Evolutionary conservation across 352 stramenopile species (phyloP), one percentile per base, ranked within the genome.

Genomic region (Phytophthora macrochlamydospora): DNA sequence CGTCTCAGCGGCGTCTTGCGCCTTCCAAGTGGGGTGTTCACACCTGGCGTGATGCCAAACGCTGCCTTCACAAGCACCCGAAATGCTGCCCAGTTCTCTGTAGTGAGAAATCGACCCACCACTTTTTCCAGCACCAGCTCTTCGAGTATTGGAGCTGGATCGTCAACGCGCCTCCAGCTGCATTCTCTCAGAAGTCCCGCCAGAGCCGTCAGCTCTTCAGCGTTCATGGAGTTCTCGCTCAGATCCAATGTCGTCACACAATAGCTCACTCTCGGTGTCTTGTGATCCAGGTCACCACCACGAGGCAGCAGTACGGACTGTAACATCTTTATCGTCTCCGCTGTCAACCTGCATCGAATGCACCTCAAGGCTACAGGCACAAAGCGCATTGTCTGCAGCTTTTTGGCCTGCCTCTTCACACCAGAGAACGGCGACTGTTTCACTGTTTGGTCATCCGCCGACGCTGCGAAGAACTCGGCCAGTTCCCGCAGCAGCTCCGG

Each of bases 101-200:
- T 67, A 8, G 64, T 67, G 6, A 66, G 55, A 9, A 32, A 11
- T 44, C 61, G 56, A 28, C 43, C 43, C 42, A 79, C 30, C 7
- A 64, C 51, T 28, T 77, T 79, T 48, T 76, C 67, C 62, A 79
- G 51, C 43, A 68, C 59, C 38, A 79, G 56, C 44, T 70, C 62
- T 7, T 75, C 58, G 2, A 78, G 65, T 2, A 56, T 46, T 32
- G 18, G 8, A 33, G 3, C 30, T 33, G 8, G 28, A 9, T 32
- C n/a, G 11, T 33, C 28, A 52, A 8, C 12, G 28, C 46, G 24
- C 7, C 46, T 45, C 46, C 45, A 35, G 30, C 56, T 56, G 38
- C 42, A 65, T 5, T 48, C 43, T 2, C 32, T 40, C 46, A 71
- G n/a, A 24, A 80, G 29, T 0, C 57, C 59, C 6, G 72, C 61